Base-by-base conservation (phyloP, 345 rosid species). In the Erucastrum elatum region DNA sequence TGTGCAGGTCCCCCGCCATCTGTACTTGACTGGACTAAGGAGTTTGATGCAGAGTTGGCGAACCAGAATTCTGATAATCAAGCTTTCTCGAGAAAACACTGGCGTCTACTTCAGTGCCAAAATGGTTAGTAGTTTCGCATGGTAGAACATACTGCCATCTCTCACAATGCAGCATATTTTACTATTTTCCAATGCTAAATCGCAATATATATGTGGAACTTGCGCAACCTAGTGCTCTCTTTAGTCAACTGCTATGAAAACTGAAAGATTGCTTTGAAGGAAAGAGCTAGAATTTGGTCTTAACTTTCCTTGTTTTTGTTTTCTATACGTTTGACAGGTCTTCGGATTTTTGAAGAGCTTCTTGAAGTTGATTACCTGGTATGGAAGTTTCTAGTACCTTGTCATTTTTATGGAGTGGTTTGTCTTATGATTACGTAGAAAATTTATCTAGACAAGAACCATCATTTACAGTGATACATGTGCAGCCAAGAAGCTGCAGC, bases 51-150 rank as follows among this genome's bases (percentile, higher is more conserved):
- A 49, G 96, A 96, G 72, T 82, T 91, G 65, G 85, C 92, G 15
- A 87, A 84, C 85, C 92, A 91, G 66, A 90, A 90, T 83, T 82
- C 87, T 63, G 80, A 86, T 74, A 87, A 88, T 84, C 99, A 93
- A 88, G 96, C 96, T 76, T 95, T 95, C 85, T 89, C 97, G 17
- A 86, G 94, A 74, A 96, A 93, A 88, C 92, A 91, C 75, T 96
- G 99, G 99, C 99, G 98, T 61, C 99, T 93, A 78, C 88, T 96
- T 58, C 99, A 93, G 79, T 96, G 97, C 86, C 98, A 91, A 88
- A 96, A 96, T 82, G 99, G 99, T 96, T 77, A 74, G 81, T 72
- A 49, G 66, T 55, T 69, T 77, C 66, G 11, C 55, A 10, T 74
- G 60, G 71, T 76, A 65, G 70, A 72, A 9, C 33, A 59, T 69